Evolutionary conservation across 2,329 filamentous ascomycete species (phyloP).

Genomic region (Penicillium sp.): DNA sequence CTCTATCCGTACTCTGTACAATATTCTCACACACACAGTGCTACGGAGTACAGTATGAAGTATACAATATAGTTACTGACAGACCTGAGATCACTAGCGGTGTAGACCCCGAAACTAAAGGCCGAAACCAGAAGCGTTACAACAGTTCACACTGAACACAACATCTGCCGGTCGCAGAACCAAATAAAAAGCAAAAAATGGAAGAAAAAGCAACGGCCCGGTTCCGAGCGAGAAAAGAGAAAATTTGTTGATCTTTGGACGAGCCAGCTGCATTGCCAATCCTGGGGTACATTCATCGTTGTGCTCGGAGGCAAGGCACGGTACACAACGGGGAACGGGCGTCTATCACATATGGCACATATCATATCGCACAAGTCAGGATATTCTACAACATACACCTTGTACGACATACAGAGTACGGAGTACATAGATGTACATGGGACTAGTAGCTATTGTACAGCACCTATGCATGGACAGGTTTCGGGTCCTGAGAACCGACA

Average conservation of each 20-base stretch:
- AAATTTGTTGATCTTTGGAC: background rate
- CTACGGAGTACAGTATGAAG: background rate
- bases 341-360: background rate
- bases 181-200: background rate
- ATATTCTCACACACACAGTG: background rate
- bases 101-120: conserved; percentile 1
- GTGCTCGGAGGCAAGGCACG: conserved; percentile 1
- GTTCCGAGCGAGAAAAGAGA: background rate
- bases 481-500: conserved; percentile 5
- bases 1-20: background rate
- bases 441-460: conserved; percentile 3
- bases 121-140: background rate
- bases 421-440: conserved; percentile 2
- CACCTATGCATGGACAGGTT: background rate
- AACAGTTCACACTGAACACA: background rate
- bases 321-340: conserved; percentile 1
- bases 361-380: background rate
- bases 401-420: background rate
- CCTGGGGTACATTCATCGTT: conserved; percentile 17
- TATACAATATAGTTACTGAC: background rate
- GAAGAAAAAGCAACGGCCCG: background rate
- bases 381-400: background rate
- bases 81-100: conserved; percentile 7
- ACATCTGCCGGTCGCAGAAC: background rate
- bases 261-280: conserved; percentile 14